These are phyloP conservation scores for Cnidoscolus chayamansa DNA, from an alignment of 441 rosid species.

Conservation along the genomic window DNA sequence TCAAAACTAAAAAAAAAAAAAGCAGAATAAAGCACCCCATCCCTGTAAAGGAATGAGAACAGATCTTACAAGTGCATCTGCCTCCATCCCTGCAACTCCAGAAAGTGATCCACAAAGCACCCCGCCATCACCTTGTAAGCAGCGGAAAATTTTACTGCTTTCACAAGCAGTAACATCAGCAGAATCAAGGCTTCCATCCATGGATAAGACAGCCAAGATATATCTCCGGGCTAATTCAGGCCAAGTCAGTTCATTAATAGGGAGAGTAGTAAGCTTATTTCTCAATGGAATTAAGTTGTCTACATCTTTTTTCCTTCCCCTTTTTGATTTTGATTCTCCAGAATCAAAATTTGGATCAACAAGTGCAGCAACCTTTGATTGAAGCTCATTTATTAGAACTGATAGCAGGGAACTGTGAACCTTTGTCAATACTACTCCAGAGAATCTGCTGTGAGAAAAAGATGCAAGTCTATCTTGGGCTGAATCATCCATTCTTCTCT, in stretches of 20 bases:
- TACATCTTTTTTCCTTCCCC: constrained; percentile 83
- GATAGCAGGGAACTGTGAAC: constrained; percentile 65
- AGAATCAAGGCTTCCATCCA: constrained; percentile 92
- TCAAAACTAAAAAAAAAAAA: background rate
- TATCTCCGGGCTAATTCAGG: constrained; percentile 94
- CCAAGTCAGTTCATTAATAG: constrained; percentile 92
- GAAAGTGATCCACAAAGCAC: constrained; percentile 89
- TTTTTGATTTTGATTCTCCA: constrained; percentile 74
- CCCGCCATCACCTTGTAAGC: constrained; percentile 99
- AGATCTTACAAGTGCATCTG: constrained; percentile 90
- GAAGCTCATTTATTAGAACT: constrained; percentile 81
- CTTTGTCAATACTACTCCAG: constrained; percentile 56
- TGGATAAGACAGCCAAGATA: constrained; percentile 66
- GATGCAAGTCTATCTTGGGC: constrained; percentile 36
- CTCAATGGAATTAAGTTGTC: constrained; percentile 54
- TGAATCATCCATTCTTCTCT: constrained; percentile 41
- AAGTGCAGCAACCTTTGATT: constrained; percentile 79
- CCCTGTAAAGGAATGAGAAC: constrained; percentile 11
- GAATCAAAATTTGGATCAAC: constrained; percentile 90
- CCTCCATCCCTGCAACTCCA: constrained; percentile 98
- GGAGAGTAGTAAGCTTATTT: constrained; percentile 71
- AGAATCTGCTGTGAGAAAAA: constrained; percentile 39
- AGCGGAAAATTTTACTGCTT: constrained; percentile 81
- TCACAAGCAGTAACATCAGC: constrained; percentile 79
- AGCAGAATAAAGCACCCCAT: background rate